These are phyloP conservation scores for Salvia hispanica DNA, from an alignment of 257 asterid genomes.

Conservation along the genomic window DNA sequence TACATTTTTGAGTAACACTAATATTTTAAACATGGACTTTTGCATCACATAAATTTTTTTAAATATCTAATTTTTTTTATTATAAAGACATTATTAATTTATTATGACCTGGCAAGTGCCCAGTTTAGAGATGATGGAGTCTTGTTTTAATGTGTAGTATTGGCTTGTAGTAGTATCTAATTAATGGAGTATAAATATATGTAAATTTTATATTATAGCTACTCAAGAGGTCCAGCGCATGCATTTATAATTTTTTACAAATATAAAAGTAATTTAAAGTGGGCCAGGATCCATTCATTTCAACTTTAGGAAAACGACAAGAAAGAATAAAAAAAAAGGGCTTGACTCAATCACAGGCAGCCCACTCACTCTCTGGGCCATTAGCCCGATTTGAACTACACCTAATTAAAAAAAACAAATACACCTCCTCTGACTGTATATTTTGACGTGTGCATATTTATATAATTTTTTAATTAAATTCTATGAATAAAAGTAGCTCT, in stretches of 20 bases:
- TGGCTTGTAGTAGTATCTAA: background rate
- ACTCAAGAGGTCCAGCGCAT: slow-evolving; percentile 11
- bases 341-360: slow-evolving; percentile 33
- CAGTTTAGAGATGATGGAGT: too few species aligned
- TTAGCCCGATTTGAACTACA: slow-evolving; percentile 33
- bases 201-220: background rate
- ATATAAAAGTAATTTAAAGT: slow-evolving; percentile 32
- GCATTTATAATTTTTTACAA: background rate
- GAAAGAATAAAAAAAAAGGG: slow-evolving; percentile 24
- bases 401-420: background rate
- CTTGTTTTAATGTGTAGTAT: too few species aligned
- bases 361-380: slow-evolving; percentile 40
- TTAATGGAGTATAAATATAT: background rate
- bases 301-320: slow-evolving; percentile 58
- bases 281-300: slow-evolving; percentile 69
- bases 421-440: too few species aligned
- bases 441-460: background rate
- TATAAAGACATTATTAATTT: background rate
- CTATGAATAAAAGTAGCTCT: slow-evolving; percentile 9
- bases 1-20: too few species aligned
- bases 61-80: background rate
- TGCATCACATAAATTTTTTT: too few species aligned
- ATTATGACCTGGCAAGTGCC: background rate
- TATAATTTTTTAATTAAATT: background rate
- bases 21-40: too few species aligned